Evolutionary conservation across 768 basidiomycete genomes (phyloP).

Genomic region (Rubroboletus satanas): DNA sequence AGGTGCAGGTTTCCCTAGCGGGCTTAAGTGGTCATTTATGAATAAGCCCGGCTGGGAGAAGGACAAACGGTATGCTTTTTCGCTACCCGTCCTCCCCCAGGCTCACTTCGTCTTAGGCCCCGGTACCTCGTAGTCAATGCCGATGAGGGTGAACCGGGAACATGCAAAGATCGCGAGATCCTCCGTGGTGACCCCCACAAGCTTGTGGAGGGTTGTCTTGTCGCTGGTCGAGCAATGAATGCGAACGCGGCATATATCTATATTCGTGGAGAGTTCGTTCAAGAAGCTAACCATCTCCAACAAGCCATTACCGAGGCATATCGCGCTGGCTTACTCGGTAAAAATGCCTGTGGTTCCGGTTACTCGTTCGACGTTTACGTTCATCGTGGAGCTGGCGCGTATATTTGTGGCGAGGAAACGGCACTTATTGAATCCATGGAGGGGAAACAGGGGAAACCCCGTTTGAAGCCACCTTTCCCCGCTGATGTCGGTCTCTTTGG

Average conservation of each 20-base stretch:
- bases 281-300: conserved; percentile 90
- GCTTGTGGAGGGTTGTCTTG: conserved; percentile 94
- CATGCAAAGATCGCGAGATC: conserved; percentile 99
- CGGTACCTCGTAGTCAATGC: conserved; percentile 97
- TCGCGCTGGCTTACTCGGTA: conserved; percentile 80
- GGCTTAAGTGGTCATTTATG: conserved; percentile 98
- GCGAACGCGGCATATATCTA: conserved; percentile 99
- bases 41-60: conserved; percentile 99
- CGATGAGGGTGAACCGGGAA: conserved; percentile 97
- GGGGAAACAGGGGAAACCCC: conserved; percentile 97
- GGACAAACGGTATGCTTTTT: conserved; percentile 62
- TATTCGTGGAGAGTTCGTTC: conserved; percentile 96
- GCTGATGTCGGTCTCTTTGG: conserved; percentile 98
- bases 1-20: conserved; percentile 95
- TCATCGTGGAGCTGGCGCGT: conserved; percentile 97
- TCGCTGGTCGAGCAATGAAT: conserved; percentile 96
- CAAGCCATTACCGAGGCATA: conserved; percentile 97
- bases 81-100: background rate
- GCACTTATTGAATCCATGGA: conserved; percentile 96
- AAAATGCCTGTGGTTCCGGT: conserved; percentile 87
- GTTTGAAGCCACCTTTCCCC: conserved; percentile 97
- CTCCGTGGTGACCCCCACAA: conserved; percentile 98
- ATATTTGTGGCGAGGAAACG: conserved; percentile 98
- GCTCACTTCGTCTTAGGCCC: conserved; percentile 51
- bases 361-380: conserved; percentile 97